These are phyloP conservation scores for Sporisorium iseilematis-ciliati DNA, from an alignment of 1,284 basidiomycete genomes.

Conservation along the genomic window DNA sequence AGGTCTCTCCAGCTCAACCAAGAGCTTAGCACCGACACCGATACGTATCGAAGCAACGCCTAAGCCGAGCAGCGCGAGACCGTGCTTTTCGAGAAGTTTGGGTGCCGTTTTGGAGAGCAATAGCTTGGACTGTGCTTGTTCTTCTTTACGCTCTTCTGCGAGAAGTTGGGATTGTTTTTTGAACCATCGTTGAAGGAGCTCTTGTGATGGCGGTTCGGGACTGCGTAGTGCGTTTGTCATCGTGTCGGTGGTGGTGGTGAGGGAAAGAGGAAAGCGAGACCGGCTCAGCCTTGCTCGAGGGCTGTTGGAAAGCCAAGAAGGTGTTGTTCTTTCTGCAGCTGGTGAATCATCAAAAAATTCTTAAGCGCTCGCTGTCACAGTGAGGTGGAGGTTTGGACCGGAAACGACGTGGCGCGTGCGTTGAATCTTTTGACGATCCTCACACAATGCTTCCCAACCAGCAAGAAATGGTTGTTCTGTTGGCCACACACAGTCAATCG, in stretches of 20 bases:
- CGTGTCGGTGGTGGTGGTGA: slow-evolving; percentile 1
- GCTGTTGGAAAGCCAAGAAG: background rate
- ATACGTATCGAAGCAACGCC: slow-evolving; percentile 79
- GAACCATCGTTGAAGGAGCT: slow-evolving; percentile 75
- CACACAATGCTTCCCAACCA: background rate
- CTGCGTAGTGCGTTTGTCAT: slow-evolving; percentile 18
- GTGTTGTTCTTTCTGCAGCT: background rate
- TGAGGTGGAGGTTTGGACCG: slow-evolving; percentile 8
- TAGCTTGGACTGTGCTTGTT: slow-evolving; percentile 83
- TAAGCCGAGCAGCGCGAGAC: slow-evolving; percentile 82
- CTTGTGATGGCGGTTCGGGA: slow-evolving; percentile 42
- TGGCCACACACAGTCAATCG: no score
- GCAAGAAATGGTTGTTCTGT: background rate
- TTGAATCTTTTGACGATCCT: background rate
- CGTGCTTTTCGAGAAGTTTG: slow-evolving; percentile 86
- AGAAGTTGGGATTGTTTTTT: slow-evolving; percentile 79
- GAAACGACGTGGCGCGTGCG: slow-evolving; percentile 9
- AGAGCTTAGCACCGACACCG: slow-evolving; percentile 90
- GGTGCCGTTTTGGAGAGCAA: slow-evolving; percentile 85
- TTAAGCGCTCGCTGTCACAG: background rate
- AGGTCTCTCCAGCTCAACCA: slow-evolving; percentile 87
- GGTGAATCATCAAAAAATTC: slow-evolving; percentile 6
- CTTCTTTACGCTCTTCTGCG: slow-evolving; percentile 80
- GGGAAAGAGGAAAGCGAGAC: slow-evolving; percentile 6
- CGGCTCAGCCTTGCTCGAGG: slow-evolving; percentile 4